Base-by-base conservation (phyloP, 2,329 filamentous ascomycete genomes). In the Metarhizium sp. region DNA sequence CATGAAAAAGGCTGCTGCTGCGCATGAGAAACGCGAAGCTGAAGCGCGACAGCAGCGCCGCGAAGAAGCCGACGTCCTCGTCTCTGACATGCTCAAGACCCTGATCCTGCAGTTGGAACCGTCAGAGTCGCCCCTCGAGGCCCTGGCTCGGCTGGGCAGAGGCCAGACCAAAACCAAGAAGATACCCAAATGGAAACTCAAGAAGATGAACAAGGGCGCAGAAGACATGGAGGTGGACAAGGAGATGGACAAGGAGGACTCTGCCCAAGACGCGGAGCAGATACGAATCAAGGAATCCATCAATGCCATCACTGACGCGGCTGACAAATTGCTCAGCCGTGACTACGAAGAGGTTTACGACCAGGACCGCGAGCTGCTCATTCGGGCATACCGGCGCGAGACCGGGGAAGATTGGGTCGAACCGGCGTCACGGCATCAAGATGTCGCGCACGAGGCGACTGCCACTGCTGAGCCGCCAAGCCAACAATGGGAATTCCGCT, bases 291-390 rank as follows among this genome's bases (percentile, higher is more conserved):
- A 85, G 66, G 78, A 86, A 58, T 81, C 84, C 0, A 91, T 99
- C 55, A 80, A 92, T 64, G 78, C 81, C 50, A 88, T 99, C 59
- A 97, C 94, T 0, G 91, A 88, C 48, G 90, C 92, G 10, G 92
- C 94, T 4, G 92, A 96, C 71, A 87, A 88, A 59, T 77, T 99
- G 0, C 81, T 96, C 53, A 86, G 86, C 34, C 79, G 92, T 55
- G 92, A 92, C 20, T 84, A 92, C 59, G 82, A 85, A 2, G 90
- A 97, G n/a, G 86, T 97, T 51, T 99, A 97, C 71, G 91, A 97
- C 56, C 80, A 86, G 48, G 90, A 95, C 67, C 81, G 92, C 56
- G 94, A 97, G 71, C 71, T 87, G 58, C 79, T 99, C 32, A 83
- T 92, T 54, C 80, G 94, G 38, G 87, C 92, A 67, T 97, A 91